Evolutionary conservation across 352 stramenopile species (phyloP).

Genomic region (Pythium utonaiense): DNA sequence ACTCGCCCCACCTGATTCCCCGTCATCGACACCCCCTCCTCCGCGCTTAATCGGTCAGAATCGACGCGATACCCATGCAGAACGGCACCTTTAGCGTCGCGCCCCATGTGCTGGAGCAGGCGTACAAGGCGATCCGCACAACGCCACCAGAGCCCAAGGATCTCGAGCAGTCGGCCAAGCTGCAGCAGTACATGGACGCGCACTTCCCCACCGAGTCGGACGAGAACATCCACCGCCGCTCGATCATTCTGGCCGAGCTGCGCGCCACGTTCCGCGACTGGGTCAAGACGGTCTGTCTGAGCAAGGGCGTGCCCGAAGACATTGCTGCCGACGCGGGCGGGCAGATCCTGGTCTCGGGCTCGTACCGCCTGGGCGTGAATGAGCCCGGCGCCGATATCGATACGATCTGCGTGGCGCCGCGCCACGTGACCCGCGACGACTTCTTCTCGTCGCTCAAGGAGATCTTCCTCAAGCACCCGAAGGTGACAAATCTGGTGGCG

Average conservation of each 20-base stretch:
- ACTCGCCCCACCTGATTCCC: not conserved
- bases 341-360: constrained; percentile 88
- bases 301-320: constrained; percentile 83
- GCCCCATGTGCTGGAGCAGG: constrained; percentile 78
- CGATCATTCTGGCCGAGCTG: constrained; percentile 81
- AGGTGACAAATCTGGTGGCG: constrained; percentile 87
- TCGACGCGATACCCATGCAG: constrained; percentile 17
- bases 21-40: not conserved
- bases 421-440: constrained; percentile 93
- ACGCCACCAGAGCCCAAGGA: constrained; percentile 81
- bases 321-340: constrained; percentile 82
- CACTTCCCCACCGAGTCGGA: constrained; percentile 74
- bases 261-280: constrained; percentile 81
- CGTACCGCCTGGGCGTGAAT: constrained; percentile 96
- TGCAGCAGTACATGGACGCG: constrained; percentile 78
- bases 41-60: not conserved
- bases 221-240: constrained; percentile 82
- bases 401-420: constrained; percentile 96
- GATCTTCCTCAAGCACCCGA: constrained; percentile 90
- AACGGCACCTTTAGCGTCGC: constrained; percentile 67
- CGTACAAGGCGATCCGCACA: constrained; percentile 87
- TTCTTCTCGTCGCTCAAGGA: constrained; percentile 95
- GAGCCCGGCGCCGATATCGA: constrained; percentile 97
- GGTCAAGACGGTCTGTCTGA: constrained; percentile 82
- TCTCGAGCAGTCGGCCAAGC: constrained; percentile 76